Evolutionary conservation across 2,329 filamentous ascomycete genomes (phyloP), one percentile per base, ranked within the genome.

Genomic region (Calonectria pauciramosa): DNA sequence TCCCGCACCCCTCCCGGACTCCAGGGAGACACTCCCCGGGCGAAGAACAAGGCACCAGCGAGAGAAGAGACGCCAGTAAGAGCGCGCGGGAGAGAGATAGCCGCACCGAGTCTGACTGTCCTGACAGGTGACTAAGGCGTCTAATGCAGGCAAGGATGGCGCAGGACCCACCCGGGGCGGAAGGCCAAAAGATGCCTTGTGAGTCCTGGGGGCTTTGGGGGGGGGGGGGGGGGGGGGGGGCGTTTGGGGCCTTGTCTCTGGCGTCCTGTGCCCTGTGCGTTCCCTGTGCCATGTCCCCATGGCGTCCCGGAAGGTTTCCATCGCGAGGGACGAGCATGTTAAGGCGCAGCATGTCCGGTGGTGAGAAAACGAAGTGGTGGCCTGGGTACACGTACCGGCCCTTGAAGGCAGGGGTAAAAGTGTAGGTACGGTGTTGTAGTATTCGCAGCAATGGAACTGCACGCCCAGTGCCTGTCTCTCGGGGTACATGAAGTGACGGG

Each of bases 91-190:
- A 70, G 47, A 78, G 75, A 75, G 76, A 81, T 81, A 81, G 80
- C 79, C 80, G 80, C 80, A 80, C 71, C 70, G 67, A 75, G 78
- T 82, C 82, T 82, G 81, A 83, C 82, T 78, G 80, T 82, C 78
- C 70, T 77, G 76, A 82, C 80, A 81, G 81, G 77, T 82, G 82
- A 83, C 80, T 75, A 76, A 79, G 77, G 77, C 76, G 78, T 80
- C 80, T 79, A 79, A 81, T 81, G 79, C 80, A 82, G 79, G 80
- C 77, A 76, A 78, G 77, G 76, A 80, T 76, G 77, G 79, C 78
- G 76, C 70, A 79, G 70, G 80, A 72, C 76, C 79, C 75, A 79
- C 76, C 68, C 51, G 18, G 68, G 71, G 70, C 67, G 68, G 70
- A 79, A 78, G 75, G 73, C 56, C 70, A 70, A 79, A 81, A 77